phyloP scores from a whole-genome alignment of 805 yeast genomes.

The Candida michaelii region DNA sequence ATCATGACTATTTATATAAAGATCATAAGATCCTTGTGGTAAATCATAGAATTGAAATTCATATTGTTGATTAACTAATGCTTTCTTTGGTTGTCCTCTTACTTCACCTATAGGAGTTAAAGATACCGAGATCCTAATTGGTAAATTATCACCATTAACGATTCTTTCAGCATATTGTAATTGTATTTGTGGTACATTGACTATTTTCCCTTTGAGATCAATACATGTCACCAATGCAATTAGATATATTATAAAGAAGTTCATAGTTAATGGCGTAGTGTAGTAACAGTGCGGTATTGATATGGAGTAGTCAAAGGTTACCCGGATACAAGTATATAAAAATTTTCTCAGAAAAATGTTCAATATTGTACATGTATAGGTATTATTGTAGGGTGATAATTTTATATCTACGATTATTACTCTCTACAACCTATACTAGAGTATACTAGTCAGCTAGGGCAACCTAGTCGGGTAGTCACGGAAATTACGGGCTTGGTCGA shows the following conservation, averaged over 20 bases:
- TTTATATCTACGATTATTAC: slow-evolving; percentile 39
- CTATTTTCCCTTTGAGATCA: slow-evolving; percentile 22
- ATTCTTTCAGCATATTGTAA: slow-evolving; percentile 15
- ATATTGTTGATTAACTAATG: slow-evolving; percentile 26
- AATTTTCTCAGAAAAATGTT: slow-evolving; percentile 8
- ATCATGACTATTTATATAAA: slow-evolving; percentile 36
- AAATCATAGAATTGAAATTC: slow-evolving; percentile 25
- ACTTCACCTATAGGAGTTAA: slow-evolving; percentile 15
- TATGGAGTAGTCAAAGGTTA: no score
- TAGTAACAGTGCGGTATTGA: no score
- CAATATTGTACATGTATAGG: slow-evolving; percentile 47
- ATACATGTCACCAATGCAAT: background rate
- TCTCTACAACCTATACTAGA: slow-evolving; percentile 53
- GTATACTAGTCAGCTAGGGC: slow-evolving; percentile 32
- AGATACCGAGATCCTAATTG: slow-evolving; percentile 28
- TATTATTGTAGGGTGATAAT: slow-evolving; percentile 51
- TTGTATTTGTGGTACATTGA: slow-evolving; percentile 25
- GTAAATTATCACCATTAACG: slow-evolving; percentile 37
- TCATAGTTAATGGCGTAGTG: no score
- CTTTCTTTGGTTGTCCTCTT: background rate
- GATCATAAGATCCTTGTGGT: slow-evolving; percentile 32
- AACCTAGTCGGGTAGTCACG: slow-evolving; percentile 34
- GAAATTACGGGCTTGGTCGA: slow-evolving; percentile 41
- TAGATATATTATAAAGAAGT: background rate
- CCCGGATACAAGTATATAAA: slow-evolving; percentile 7